Evolutionary conservation across 1,284 basidiomycete genomes (phyloP), one percentile per base, ranked within the genome.

Genomic region (Microbotryum scabiosae): DNA sequence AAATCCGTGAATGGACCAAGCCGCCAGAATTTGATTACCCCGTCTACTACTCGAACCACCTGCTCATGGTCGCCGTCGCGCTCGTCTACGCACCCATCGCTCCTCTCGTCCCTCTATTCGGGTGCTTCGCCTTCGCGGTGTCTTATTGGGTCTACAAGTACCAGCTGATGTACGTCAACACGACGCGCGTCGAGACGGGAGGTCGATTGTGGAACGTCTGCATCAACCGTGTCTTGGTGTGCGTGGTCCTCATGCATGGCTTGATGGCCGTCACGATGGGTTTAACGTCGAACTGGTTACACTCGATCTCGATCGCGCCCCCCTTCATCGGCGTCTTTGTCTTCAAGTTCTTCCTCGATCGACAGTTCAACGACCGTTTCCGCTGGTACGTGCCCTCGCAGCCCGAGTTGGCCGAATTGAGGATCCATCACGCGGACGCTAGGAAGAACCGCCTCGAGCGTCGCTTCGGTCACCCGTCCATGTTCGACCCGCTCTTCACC

Each of bases 1-100:
- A 97, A 72, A 90, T 97, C 61, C 82, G 91, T 57, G 92, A 97
- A 71, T 93, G 89, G 85, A 97, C 94, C 7, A 88, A 93, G 73
- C 94, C 94, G 20, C 89, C 89, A 5, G 84, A 86, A 46, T 97
- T 97, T 73, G 85, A 93, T 71, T 97, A 88, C 76, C 82, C 88
- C 14, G 82, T 93, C 61, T 91, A 90, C 76, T 92, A 67, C 54
- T 76, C 78, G 60, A 79, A 78, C 67, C 67, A 77, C 84, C 77
- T 96, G 47, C 91, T 93, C 77, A 87, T 94, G 83, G 85, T 79
- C 36, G 82, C 87, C 14, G 88, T 96, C 51, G 91, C 84, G 0
- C 76, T 97, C 52, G 85, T 93, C 23, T 97, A 97, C 70, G 88
- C 92, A 0, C 92, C 92, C 2, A 78, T 97, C 9, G 91, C 92